Conservation (phyloP, 108 stramenopile species). For the Fragilaria radians region DNA sequence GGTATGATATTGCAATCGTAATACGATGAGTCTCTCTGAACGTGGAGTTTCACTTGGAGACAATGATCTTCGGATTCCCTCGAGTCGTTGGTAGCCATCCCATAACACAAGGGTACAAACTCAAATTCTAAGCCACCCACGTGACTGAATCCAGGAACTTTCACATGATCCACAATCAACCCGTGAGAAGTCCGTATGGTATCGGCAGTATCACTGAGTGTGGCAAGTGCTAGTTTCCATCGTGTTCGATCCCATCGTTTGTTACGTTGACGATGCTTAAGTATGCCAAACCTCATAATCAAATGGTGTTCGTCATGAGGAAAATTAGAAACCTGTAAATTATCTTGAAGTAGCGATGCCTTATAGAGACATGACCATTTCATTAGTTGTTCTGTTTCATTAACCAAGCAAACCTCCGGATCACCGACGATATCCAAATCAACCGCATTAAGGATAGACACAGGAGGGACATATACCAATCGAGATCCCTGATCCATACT, state of each 20-base stretch:
- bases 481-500: conserved; percentile 3
- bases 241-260: conserved; percentile 37
- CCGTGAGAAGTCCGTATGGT: conserved; percentile 38
- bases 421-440: conserved; percentile 37
- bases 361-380: conserved; percentile 40
- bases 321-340: conserved; percentile 34
- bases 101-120: conserved; percentile 25
- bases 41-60: conserved; percentile 30
- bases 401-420: conserved; percentile 28
- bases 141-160: conserved; percentile 37
- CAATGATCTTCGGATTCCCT: conserved; percentile 19
- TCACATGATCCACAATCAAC: conserved; percentile 38
- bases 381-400: conserved; percentile 21
- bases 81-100: conserved; percentile 1
- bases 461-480: conserved; percentile 34
- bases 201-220: conserved; percentile 27
- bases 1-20: conserved; percentile 58
- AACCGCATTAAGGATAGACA: conserved; percentile 44
- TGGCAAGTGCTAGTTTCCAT: conserved; percentile 50
- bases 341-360: conserved; percentile 34
- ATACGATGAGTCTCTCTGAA: conserved; percentile 34
- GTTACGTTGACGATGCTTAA: conserved; percentile 27
- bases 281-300: conserved; percentile 30
- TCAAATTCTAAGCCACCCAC: conserved; percentile 28
- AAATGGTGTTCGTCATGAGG: conserved; percentile 54